Base-by-base conservation (phyloP, 2,329 filamentous ascomycete species). In the Botrytis medusae region DNA sequence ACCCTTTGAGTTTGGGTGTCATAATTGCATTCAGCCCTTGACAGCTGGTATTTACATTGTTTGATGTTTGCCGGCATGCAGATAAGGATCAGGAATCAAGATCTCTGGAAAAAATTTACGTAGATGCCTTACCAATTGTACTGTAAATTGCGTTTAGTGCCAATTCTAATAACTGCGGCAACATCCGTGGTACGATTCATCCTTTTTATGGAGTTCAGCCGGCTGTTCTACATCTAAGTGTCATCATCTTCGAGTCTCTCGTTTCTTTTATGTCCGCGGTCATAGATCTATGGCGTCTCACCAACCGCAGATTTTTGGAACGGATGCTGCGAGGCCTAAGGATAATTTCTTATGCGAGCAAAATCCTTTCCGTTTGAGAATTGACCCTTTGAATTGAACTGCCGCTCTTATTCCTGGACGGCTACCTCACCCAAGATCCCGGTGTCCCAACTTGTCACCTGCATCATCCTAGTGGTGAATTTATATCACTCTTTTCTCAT, bases 401-500 rank as follows among this genome's bases (percentile, higher is more conserved):
- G 16, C 37, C 63, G n/a, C 44, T 57, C 16, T 22, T 51, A 51
- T 61, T 48, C 71, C 40, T 61, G 29, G 44, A 22, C n/a, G 32
- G 29, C 32, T 69, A 62, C 20, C 51, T 69, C 7, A 51, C 32
- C 54, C 29, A 69, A 29, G 51, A 60, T 34, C 48, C 20, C 40
- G 32, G 42, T n/a, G 37, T 42, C 8, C 14, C 40, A 69, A 61
- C 40, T 61, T 29, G 3, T 32, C 10, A 51, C 42, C 25, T 60
- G 48, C 65, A 32, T 72, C 62, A 68, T 48, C 40, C 48, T 72
- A 40, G 40, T 72, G 62, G 34, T 51, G 51, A 18, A 44, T 25
- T 25, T 29, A 25, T n/a, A 64, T 57, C 9, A 9, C n/a, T 32
- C 32, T 72, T 20, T 34, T 25, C 42, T 42, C 32, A 72, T 69